These are phyloP conservation scores for Metarhizium sp. DNA, from an alignment of 2,329 filamentous ascomycete genomes.

Conservation along the genomic window DNA sequence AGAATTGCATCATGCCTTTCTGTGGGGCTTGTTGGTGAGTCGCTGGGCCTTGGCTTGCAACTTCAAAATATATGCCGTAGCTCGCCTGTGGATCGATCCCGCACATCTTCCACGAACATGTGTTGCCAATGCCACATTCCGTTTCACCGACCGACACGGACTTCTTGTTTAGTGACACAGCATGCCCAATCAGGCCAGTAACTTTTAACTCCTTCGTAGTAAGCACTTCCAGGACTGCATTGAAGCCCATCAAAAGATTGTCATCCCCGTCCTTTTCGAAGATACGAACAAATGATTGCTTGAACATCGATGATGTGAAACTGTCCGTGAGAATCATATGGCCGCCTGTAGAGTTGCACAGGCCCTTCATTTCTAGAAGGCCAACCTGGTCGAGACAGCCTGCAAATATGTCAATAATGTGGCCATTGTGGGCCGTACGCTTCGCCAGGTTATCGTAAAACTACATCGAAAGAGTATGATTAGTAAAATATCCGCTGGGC, in stretches of 20 bases:
- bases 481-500: neutral
- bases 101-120: constrained; percentile 99
- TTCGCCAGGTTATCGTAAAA: constrained; percentile 95
- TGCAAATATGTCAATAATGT: constrained; percentile 95
- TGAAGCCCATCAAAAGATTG: constrained; percentile 96
- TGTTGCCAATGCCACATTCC: constrained; percentile 96
- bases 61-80: constrained; percentile 96
- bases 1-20: constrained; percentile 93
- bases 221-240: constrained; percentile 87
- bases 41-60: constrained; percentile 85
- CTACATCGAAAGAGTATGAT: constrained; percentile 28
- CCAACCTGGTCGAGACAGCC: constrained; percentile 97
- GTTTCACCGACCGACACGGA: constrained; percentile 95
- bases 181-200: constrained; percentile 92
- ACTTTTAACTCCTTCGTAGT: constrained; percentile 98
- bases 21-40: constrained; percentile 79
- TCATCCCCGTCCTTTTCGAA: constrained; percentile 96
- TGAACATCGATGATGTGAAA: constrained; percentile 98
- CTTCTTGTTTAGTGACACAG: constrained; percentile 95
- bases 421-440: constrained; percentile 88
- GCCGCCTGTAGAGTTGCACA: constrained; percentile 91
- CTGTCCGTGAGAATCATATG: constrained; percentile 98
- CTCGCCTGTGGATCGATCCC: constrained; percentile 90
- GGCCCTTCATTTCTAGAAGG: constrained; percentile 93
- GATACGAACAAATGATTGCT: constrained; percentile 92